Evolutionary conservation across 768 basidiomycete genomes (phyloP).

Genomic region (Trichaptum fuscoviolaceum): DNA sequence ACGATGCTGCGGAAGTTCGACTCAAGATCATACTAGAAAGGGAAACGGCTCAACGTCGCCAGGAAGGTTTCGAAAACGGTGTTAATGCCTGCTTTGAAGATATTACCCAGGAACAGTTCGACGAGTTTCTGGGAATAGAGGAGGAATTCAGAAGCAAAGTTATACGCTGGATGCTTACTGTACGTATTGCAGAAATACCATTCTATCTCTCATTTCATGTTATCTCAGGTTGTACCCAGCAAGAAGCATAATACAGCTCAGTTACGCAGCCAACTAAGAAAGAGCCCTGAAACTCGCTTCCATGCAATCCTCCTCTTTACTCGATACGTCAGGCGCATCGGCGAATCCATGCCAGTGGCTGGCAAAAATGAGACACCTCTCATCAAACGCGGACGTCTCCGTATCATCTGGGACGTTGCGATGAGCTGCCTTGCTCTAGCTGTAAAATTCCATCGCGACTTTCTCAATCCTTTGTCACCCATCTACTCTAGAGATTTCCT

Average conservation of each 20-base stretch:
- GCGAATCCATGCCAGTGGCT: slow-evolving; percentile 13
- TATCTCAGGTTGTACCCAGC: slow-evolving; percentile 5
- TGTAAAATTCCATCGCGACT: slow-evolving; percentile 67
- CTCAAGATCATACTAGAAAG: slow-evolving; percentile 35
- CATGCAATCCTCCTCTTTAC: slow-evolving; percentile 59
- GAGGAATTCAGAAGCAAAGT: slow-evolving; percentile 28
- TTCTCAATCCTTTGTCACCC: slow-evolving; percentile 48
- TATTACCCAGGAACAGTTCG: neutral
- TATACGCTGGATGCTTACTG: slow-evolving; percentile 44
- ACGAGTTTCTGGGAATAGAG: slow-evolving; percentile 25
- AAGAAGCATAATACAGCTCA: slow-evolving; percentile 20
- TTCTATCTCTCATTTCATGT: slow-evolving; percentile 1
- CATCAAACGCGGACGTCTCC: slow-evolving; percentile 15
- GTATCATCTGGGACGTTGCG: slow-evolving; percentile 52
- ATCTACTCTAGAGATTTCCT: slow-evolving; percentile 49
- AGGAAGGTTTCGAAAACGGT: neutral
- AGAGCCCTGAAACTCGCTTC: slow-evolving; percentile 55
- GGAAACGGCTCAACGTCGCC: slow-evolving; percentile 25
- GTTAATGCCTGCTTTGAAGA: neutral
- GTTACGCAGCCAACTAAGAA: slow-evolving; percentile 48
- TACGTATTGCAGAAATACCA: slow-evolving; percentile 15
- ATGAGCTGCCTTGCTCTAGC: slow-evolving; percentile 55
- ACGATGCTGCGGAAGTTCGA: slow-evolving; percentile 40
- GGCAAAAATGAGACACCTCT: slow-evolving; percentile 1
- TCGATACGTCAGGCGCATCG: slow-evolving; percentile 46